Conservation (phyloP, 2,329 filamentous ascomycete genomes). For the Coccinonectria pachysandricola region DNA sequence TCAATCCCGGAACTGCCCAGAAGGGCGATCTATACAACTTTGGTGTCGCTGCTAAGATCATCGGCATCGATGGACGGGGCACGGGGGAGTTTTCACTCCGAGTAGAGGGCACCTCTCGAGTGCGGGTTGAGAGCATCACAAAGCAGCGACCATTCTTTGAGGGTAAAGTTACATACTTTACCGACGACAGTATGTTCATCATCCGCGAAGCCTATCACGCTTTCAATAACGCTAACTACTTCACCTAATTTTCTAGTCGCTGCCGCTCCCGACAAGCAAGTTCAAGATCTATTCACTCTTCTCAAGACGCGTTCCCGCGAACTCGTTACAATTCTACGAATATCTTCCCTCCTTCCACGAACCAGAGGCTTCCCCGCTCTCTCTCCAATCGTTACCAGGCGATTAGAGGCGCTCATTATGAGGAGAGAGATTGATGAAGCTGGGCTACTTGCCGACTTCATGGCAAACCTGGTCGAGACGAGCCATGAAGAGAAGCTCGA, state of each 20-base stretch:
- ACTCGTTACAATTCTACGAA: conserved; percentile 70
- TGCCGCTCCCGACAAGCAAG: conserved; percentile 41
- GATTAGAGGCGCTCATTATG: conserved; percentile 78
- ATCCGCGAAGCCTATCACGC: too few relatives aligned
- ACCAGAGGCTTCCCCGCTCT: conserved; percentile 53
- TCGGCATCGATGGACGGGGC: conserved; percentile 64
- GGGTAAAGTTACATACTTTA: conserved; percentile 61
- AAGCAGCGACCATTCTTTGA: conserved; percentile 82
- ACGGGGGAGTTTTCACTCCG: conserved; percentile 71
- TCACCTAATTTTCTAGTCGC: too few relatives aligned
- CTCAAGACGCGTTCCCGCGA: conserved; percentile 80
- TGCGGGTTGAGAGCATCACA: conserved; percentile 54
- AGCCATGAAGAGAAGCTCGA: conserved; percentile 86
- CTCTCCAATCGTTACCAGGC: conserved; percentile 74
- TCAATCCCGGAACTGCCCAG: conserved; percentile 49
- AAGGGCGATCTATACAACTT: conserved; percentile 71
- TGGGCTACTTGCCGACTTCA: conserved; percentile 84
- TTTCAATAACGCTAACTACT: too few relatives aligned
- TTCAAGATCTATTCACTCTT: conserved; percentile 63
- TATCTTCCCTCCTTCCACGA: conserved; percentile 74
- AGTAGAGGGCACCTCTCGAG: conserved; percentile 73
- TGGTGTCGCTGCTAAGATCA: conserved; percentile 71
- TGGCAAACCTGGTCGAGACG: conserved; percentile 84
- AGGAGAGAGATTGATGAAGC: conserved; percentile 75
- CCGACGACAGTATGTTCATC: conserved; percentile 51